phyloP scores from a whole-genome alignment of 352 stramenopile genomes.

The Thraustochytrium sp. region DNA sequence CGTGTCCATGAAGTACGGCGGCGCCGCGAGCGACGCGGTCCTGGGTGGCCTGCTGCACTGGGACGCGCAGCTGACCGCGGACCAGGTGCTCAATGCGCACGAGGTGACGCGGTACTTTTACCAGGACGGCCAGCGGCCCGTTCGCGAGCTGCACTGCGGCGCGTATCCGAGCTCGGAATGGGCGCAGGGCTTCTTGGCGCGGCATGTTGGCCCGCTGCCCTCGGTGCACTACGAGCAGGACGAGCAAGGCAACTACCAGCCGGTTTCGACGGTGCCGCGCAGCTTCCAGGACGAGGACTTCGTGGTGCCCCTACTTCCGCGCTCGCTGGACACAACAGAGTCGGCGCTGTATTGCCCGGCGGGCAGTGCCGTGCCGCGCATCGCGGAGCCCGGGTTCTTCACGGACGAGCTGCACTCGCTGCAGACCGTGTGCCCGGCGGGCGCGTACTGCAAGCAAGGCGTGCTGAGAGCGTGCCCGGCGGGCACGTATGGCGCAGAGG shows the following conservation, averaged over 20 bases:
- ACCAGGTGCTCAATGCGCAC: conserved; percentile 20
- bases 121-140: background rate
- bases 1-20: conserved; percentile 23
- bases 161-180: conserved; percentile 20
- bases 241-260: conserved; percentile 1
- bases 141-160: conserved; percentile 17
- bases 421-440: conserved; percentile 58
- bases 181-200: conserved; percentile 1
- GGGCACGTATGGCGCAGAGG: conserved; percentile 62
- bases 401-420: conserved; percentile 41
- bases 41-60: background rate
- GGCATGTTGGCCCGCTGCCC: conserved; percentile 15
- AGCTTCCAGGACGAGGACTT: conserved; percentile 1
- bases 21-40: background rate
- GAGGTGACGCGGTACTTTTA: conserved; percentile 43
- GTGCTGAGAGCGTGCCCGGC: conserved; percentile 64
- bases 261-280: background rate
- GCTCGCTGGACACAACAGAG: background rate
- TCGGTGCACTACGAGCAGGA: conserved; percentile 32
- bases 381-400: conserved; percentile 8
- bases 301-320: conserved; percentile 15
- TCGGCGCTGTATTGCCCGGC: conserved; percentile 2
- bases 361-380: background rate
- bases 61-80: conserved; percentile 10
- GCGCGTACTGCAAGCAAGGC: conserved; percentile 61